Evolutionary conservation across 805 yeast genomes (phyloP).

Genomic region (Ogataea ganodermae): DNA sequence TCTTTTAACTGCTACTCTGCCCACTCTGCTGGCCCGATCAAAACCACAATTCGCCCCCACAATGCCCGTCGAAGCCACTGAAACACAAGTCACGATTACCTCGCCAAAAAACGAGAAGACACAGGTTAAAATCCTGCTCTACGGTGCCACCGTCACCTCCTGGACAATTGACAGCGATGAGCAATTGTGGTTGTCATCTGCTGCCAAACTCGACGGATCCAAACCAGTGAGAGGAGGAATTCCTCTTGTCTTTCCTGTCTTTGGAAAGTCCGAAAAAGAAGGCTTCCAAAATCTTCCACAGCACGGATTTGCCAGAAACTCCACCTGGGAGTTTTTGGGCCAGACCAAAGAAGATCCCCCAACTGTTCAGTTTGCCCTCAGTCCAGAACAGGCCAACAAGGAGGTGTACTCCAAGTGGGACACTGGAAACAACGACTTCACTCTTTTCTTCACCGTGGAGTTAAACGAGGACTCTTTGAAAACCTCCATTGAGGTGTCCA

Average conservation of each 20-base stretch:
- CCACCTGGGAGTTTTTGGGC: constrained; percentile 93
- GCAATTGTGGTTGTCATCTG: constrained; percentile 78
- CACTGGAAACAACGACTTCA: constrained; percentile 62
- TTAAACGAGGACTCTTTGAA: constrained; percentile 58
- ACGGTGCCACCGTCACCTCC: constrained; percentile 86
- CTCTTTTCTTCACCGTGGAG: constrained; percentile 68
- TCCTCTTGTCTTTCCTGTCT: constrained; percentile 93
- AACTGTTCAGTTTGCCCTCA: constrained; percentile 85
- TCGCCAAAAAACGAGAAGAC: constrained; percentile 55
- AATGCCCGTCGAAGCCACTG: constrained; percentile 69
- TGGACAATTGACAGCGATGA: constrained; percentile 77
- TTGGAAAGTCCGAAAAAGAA: constrained; percentile 66
- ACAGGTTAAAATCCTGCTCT: constrained; percentile 68
- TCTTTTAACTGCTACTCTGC: background rate
- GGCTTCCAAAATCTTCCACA: constrained; percentile 79
- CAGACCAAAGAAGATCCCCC: constrained; percentile 70
- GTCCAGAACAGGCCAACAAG: constrained; percentile 76
- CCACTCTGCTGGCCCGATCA: background rate
- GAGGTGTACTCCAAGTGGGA: constrained; percentile 63
- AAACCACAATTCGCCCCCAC: constrained; percentile 2
- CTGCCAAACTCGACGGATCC: constrained; percentile 85
- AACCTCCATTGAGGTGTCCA: constrained; percentile 75
- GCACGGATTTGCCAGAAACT: constrained; percentile 93
- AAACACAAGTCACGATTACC: constrained; percentile 59
- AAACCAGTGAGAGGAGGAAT: constrained; percentile 97